These are phyloP conservation scores for Paspalum vaginatum DNA, from an alignment of 176 grass and related monocot species.

Conservation along the genomic window DNA sequence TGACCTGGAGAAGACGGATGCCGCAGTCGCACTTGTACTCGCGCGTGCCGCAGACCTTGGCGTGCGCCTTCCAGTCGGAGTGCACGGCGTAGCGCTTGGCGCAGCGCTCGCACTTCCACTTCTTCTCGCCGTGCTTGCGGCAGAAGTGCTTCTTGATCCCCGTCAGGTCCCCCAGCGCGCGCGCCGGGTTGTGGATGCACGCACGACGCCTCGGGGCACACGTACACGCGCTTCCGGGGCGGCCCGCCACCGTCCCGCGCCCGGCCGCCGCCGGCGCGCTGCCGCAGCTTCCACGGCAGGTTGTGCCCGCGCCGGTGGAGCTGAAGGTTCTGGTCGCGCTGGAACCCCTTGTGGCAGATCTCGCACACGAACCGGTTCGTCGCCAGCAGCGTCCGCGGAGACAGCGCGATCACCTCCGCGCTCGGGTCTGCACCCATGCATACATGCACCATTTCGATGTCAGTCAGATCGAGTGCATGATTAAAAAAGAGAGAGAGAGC, in stretches of 20 bases:
- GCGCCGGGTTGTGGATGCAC: constrained; percentile 69
- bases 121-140: constrained; percentile 90
- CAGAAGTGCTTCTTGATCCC: constrained; percentile 87
- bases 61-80: constrained; percentile 98
- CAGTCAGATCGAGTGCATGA: too few species aligned
- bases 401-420: constrained; percentile 87
- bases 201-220: constrained; percentile 70
- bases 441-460: too few species aligned
- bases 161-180: constrained; percentile 79
- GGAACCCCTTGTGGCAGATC: constrained; percentile 94
- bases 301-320: constrained; percentile 97
- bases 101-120: constrained; percentile 83
- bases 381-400: constrained; percentile 77
- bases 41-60: constrained; percentile 96
- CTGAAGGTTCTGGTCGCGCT: constrained; percentile 97
- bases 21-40: constrained; percentile 98
- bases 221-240: constrained; percentile 61
- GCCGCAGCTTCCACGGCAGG: constrained; percentile 93
- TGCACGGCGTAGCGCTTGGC: constrained; percentile 92
- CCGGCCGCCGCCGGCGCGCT: constrained; percentile 35
- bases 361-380: constrained; percentile 94
- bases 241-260: neutral
- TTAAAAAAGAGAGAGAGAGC: too few species aligned
- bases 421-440: constrained; percentile 54
- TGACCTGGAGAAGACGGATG: constrained; percentile 98